phyloP scores from a whole-genome alignment of 1,284 basidiomycete species.

The Boletus chippewaensis region DNA sequence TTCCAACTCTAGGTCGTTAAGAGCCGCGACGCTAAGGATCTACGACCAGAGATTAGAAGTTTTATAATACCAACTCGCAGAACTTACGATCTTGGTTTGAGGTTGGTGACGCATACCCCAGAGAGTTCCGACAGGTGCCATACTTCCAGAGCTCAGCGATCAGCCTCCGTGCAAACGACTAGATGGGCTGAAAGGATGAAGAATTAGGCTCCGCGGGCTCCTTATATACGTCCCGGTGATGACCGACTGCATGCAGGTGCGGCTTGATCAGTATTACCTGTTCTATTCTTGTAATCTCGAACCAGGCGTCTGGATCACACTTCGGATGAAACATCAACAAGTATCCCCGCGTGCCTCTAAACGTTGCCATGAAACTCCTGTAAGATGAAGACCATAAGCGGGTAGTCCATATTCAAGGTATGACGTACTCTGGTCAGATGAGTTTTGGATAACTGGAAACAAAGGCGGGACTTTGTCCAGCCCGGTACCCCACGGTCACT shows the following conservation, averaged over 20 bases:
- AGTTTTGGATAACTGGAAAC: too few relatives aligned
- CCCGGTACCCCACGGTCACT: too few relatives aligned
- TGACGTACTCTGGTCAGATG: too few relatives aligned
- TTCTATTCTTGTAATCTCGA: neutral
- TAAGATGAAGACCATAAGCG: too few relatives aligned
- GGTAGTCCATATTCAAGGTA: too few relatives aligned
- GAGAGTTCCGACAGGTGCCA: slow-evolving; percentile 7
- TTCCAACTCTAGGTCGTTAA: slow-evolving; percentile 9
- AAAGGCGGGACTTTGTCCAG: too few relatives aligned
- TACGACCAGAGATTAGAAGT: neutral
- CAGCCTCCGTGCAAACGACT: neutral
- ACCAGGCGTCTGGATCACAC: too few relatives aligned
- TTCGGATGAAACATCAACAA: too few relatives aligned
- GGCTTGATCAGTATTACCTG: too few relatives aligned
- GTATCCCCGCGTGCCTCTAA: too few relatives aligned
- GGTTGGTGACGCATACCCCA: slow-evolving; percentile 2
- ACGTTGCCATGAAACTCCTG: too few relatives aligned
- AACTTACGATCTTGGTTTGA: slow-evolving; percentile 2
- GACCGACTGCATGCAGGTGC: neutral
- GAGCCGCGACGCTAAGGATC: slow-evolving; percentile 10
- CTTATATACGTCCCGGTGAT: neutral
- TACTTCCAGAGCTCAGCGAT: neutral
- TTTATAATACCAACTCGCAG: too few relatives aligned
- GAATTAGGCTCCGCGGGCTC: neutral
- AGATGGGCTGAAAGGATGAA: neutral